A percentile compares a stretch with the other conserved stretches of the same genome.
phyloP scores from a whole-genome alignment of 352 stramenopile genomes.

The Bremia lactucae region DNA sequence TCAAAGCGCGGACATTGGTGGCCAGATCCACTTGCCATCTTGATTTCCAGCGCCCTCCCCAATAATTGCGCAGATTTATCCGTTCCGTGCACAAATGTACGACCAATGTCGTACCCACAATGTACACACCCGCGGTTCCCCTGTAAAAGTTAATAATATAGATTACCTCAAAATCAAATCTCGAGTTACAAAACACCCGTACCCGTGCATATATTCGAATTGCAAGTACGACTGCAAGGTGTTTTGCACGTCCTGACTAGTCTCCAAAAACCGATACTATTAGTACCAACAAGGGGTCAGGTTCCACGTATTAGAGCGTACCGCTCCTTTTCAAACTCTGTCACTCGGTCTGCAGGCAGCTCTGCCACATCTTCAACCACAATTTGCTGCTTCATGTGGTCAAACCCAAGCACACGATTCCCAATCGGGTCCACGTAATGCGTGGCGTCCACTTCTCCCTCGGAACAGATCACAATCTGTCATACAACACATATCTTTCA shows the following conservation, averaged over 20 bases:
- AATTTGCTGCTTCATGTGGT: constrained; percentile 76
- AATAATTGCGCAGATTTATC: constrained; percentile 86
- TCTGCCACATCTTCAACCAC: constrained; percentile 41
- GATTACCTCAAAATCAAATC: background rate
- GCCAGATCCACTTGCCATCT: constrained; percentile 64
- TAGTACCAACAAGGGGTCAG: too few relatives aligned
- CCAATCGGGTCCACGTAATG: constrained; percentile 81
- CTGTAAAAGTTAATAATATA: constrained; percentile 17
- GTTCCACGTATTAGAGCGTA: too few relatives aligned
- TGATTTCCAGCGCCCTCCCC: constrained; percentile 79
- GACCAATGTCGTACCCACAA: constrained; percentile 46
- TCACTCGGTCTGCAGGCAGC: constrained; percentile 26
- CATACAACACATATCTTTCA: background rate
- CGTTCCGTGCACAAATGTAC: constrained; percentile 79
- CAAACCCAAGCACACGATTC: constrained; percentile 69
- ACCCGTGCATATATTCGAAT: constrained; percentile 77
- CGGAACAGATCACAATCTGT: constrained; percentile 73
- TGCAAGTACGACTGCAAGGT: constrained; percentile 69
- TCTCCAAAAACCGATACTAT: constrained; percentile 1
- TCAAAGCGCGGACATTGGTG: constrained; percentile 29
- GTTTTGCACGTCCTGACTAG: constrained; percentile 38
- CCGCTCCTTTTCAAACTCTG: constrained; percentile 61
- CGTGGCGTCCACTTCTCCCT: constrained; percentile 64
- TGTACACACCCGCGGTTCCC: constrained; percentile 71
- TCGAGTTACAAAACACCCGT: background rate